These are phyloP conservation scores for Claviceps arundinis DNA, from an alignment of 2,329 filamentous ascomycete species.

Conservation along the genomic window DNA sequence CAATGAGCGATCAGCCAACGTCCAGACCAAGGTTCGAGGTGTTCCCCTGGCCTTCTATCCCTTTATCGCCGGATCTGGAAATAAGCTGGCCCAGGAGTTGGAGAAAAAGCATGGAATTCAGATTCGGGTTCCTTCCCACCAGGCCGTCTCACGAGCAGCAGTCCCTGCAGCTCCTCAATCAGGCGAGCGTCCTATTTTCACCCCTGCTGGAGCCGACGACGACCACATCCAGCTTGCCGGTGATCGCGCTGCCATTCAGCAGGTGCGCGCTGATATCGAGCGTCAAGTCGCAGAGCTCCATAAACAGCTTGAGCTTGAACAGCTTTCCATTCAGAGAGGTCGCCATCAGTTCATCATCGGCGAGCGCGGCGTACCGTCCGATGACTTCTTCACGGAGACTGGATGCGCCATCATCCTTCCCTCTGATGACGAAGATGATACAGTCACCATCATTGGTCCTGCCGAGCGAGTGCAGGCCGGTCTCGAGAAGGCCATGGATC, in stretches of 20 bases:
- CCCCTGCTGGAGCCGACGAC: slow-evolving; percentile 51
- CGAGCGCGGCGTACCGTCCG: slow-evolving; percentile 61
- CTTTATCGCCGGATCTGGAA: slow-evolving; percentile 76
- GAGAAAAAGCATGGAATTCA: slow-evolving; percentile 69
- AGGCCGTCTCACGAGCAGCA: slow-evolving; percentile 59
- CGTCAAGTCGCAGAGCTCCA: slow-evolving; percentile 63
- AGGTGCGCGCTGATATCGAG: slow-evolving; percentile 70
- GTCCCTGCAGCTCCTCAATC: slow-evolving; percentile 48
- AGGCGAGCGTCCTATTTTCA: slow-evolving; percentile 56
- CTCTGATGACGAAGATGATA: slow-evolving; percentile 63
- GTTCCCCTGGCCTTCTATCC: slow-evolving; percentile 90
- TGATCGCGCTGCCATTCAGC: slow-evolving; percentile 70
- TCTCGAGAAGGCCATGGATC: slow-evolving; percentile 72
- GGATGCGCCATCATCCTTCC: slow-evolving; percentile 82
- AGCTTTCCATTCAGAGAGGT: slow-evolving; percentile 70
- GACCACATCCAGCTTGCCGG: slow-evolving; percentile 76
- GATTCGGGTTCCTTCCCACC: slow-evolving; percentile 71
- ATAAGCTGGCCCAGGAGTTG: slow-evolving; percentile 51
- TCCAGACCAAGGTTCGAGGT: slow-evolving; percentile 67
- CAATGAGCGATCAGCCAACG: slow-evolving; percentile 69
- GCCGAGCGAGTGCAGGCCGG: slow-evolving; percentile 59
- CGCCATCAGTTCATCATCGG: slow-evolving; percentile 94
- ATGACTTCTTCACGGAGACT: slow-evolving; percentile 82
- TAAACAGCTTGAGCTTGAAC: slow-evolving; percentile 61
- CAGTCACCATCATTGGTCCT: slow-evolving; percentile 74